These are phyloP conservation scores for Penicillium parvum DNA, from an alignment of 495 filamentous ascomycete genomes.

Conservation along the genomic window DNA sequence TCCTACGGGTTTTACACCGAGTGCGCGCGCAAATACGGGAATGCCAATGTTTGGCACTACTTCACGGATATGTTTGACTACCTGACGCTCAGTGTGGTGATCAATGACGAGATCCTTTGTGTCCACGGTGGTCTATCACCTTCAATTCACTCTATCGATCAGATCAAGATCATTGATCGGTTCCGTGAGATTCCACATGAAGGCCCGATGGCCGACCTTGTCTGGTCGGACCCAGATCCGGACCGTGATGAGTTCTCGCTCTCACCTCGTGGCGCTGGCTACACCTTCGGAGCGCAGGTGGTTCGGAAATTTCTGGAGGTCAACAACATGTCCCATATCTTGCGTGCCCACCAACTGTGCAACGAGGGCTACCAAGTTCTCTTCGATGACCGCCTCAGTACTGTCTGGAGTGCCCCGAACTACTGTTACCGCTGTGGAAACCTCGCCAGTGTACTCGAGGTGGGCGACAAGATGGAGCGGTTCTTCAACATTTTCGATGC, in stretches of 20 bases:
- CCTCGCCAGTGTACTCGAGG: conserved; percentile 93
- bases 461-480: conserved; percentile 83
- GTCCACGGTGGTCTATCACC: conserved; percentile 95
- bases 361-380: conserved; percentile 96
- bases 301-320: conserved; percentile 97
- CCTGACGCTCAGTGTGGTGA: conserved; percentile 91
- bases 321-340: conserved; percentile 93
- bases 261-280: conserved; percentile 88
- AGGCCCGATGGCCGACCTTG: conserved; percentile 97
- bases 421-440: conserved; percentile 98
- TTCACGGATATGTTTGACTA: conserved; percentile 99
- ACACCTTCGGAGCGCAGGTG: conserved; percentile 95
- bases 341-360: conserved; percentile 94
- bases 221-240: conserved; percentile 95
- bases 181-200: conserved; percentile 98
- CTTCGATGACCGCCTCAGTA: conserved; percentile 89
- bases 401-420: conserved; percentile 96
- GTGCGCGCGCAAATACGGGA: conserved; percentile 95
- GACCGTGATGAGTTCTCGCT: conserved; percentile 95
- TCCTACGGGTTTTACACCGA: conserved; percentile 99
- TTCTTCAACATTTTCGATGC: conserved; percentile 98
- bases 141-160: conserved; percentile 95
- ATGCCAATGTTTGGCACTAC: conserved; percentile 98
- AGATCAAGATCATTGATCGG: conserved; percentile 98
- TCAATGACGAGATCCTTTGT: conserved; percentile 98